A percentile compares a stretch with the other conserved stretches of the same genome.
Evolutionary conservation across 345 rosid species (phyloP).

Genomic region (Reutealis trisperma): DNA sequence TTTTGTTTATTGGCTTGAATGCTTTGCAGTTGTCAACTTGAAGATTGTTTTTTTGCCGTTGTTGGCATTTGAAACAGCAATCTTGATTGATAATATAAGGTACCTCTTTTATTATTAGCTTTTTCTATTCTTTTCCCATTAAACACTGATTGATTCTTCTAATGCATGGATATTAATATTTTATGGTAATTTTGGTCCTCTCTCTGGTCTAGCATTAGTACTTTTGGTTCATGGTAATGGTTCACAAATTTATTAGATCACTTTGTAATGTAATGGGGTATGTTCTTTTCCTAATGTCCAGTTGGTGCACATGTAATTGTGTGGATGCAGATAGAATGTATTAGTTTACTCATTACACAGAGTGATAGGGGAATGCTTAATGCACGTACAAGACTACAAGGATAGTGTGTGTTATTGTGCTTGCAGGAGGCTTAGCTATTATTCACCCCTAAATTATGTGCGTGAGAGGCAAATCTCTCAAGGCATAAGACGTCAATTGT

Average conservation of each 20-base stretch:
- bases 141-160: background rate
- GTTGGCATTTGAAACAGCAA: constrained; percentile 66
- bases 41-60: constrained; percentile 82
- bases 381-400: background rate
- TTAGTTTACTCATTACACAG: background rate
- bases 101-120: constrained; percentile 28
- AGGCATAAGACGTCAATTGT: background rate
- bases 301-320: background rate
- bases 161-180: background rate
- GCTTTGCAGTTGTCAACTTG: constrained; percentile 68
- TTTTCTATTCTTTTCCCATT: background rate
- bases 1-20: constrained; percentile 25
- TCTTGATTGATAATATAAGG: constrained; percentile 90
- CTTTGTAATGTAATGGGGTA: background rate
- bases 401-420: background rate
- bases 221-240: background rate
- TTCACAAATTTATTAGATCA: background rate
- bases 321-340: background rate
- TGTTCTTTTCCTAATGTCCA: background rate
- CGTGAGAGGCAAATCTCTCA: background rate
- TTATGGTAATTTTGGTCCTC: background rate
- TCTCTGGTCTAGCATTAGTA: background rate
- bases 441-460: background rate
- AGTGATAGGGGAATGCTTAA: background rate
- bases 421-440: background rate